A percentile compares a stretch with the other conserved stretches of the same genome.
These are phyloP conservation scores for Cytospora paraplurivora DNA, from an alignment of 2,329 filamentous ascomycete genomes.

Conservation along the genomic window DNA sequence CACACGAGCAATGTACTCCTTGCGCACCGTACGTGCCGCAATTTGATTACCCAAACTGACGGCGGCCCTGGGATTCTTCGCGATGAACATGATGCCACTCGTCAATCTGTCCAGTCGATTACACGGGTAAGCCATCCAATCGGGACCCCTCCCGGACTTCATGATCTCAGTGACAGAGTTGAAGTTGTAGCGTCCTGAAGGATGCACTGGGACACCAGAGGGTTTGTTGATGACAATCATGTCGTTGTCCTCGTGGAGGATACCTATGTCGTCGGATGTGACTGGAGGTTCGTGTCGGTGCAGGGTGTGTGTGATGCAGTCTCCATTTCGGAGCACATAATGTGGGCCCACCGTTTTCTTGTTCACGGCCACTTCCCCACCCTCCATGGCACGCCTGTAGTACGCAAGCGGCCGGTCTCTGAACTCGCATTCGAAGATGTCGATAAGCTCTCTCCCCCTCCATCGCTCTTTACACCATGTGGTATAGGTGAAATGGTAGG, in stretches of 20 bases:
- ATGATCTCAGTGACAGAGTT: slow-evolving; percentile 95
- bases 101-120: slow-evolving; percentile 94
- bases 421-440: slow-evolving; percentile 91
- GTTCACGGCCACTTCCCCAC: slow-evolving; percentile 79
- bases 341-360: slow-evolving; percentile 68
- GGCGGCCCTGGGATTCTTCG: slow-evolving; percentile 79
- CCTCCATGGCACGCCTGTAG: slow-evolving; percentile 82
- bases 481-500: slow-evolving; percentile 94
- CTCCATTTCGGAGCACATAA: slow-evolving; percentile 81
- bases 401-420: slow-evolving; percentile 84
- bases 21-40: slow-evolving; percentile 77
- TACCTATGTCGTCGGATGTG: slow-evolving; percentile 73
- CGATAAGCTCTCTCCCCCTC: slow-evolving; percentile 77
- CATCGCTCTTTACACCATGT: slow-evolving; percentile 94
- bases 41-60: slow-evolving; percentile 78
- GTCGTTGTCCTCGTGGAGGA: slow-evolving; percentile 89
- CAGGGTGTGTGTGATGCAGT: slow-evolving; percentile 87
- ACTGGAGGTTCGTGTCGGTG: slow-evolving; percentile 96
- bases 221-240: slow-evolving; percentile 98
- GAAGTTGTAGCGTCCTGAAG: slow-evolving; percentile 92
- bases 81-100: slow-evolving; percentile 97
- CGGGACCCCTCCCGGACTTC: slow-evolving; percentile 67
- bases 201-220: slow-evolving; percentile 90
- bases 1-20: slow-evolving; percentile 93
- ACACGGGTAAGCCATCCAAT: slow-evolving; percentile 68